A percentile compares a stretch with the other conserved stretches of the same genome.
These are phyloP conservation scores for Davidsoniella virescens DNA, from an alignment of 2,329 filamentous ascomycete genomes.

Conservation along the genomic window DNA sequence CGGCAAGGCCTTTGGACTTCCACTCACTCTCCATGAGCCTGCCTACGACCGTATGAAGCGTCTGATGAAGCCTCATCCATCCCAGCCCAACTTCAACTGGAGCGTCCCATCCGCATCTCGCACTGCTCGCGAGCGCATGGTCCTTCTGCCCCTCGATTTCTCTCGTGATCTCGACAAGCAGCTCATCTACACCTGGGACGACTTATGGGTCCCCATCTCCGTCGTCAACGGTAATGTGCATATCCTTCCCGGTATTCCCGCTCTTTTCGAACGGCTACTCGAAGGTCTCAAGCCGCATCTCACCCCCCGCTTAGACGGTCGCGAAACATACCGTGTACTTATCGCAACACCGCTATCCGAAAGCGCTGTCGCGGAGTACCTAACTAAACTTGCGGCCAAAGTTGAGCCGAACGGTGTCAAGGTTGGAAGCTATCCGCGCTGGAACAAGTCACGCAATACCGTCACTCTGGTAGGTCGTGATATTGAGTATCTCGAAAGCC, in stretches of 20 bases:
- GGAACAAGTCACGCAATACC: slow-evolving; percentile 75
- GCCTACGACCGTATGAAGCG: slow-evolving; percentile 71
- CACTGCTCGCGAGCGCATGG: slow-evolving; percentile 78
- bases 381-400: slow-evolving; percentile 61
- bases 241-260: slow-evolving; percentile 79
- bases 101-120: slow-evolving; percentile 62
- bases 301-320: slow-evolving; percentile 52
- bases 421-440: slow-evolving; percentile 87
- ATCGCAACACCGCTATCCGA: slow-evolving; percentile 81
- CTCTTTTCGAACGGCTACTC: slow-evolving; percentile 63
- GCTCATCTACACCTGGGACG: slow-evolving; percentile 60
- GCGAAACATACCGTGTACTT: slow-evolving; percentile 60
- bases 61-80: slow-evolving; percentile 56
- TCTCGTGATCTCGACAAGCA: slow-evolving; percentile 49
- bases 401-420: slow-evolving; percentile 68
- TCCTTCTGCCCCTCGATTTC: slow-evolving; percentile 64
- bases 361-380: slow-evolving; percentile 66
- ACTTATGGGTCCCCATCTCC: slow-evolving; percentile 79
- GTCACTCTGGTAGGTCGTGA: slow-evolving; percentile 77
- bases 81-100: slow-evolving; percentile 67
- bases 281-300: slow-evolving; percentile 59
- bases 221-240: slow-evolving; percentile 89
- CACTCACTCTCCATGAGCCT: slow-evolving; percentile 59
- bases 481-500: slow-evolving; percentile 56
- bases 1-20: slow-evolving; percentile 69